These are phyloP conservation scores for Cyberlindnera nakhonratchasimensis DNA, from an alignment of 805 yeast genomes.

Conservation along the genomic window DNA sequence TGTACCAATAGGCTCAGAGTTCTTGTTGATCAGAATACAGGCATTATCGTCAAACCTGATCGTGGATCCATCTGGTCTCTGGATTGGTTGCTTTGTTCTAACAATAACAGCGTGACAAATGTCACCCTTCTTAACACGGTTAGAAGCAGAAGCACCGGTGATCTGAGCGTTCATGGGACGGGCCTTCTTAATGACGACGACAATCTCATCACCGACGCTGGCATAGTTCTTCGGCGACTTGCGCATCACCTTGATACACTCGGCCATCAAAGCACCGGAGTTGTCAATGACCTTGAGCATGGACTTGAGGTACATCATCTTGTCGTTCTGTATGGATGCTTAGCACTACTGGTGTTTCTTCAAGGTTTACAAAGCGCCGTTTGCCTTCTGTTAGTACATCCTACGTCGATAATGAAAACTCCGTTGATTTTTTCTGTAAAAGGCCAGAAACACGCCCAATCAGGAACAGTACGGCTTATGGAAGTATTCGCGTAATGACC, in stretches of 20 bases:
- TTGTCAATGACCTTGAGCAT: constrained; percentile 89
- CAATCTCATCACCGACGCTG: constrained; percentile 85
- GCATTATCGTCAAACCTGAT: constrained; percentile 94
- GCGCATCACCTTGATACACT: constrained; percentile 91
- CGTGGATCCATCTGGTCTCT: constrained; percentile 83
- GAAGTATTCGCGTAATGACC: too few relatives aligned
- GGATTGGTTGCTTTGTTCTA: constrained; percentile 74
- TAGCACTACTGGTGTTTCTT: too few relatives aligned
- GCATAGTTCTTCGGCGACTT: constrained; percentile 85
- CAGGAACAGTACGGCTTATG: too few relatives aligned
- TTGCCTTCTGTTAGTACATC: too few relatives aligned
- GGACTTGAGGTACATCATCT: constrained; percentile 86
- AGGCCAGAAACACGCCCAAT: too few relatives aligned
- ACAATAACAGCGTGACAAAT: constrained; percentile 94
- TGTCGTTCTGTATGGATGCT: too few relatives aligned
- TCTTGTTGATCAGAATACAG: constrained; percentile 89
- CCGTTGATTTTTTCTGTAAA: too few relatives aligned
- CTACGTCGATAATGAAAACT: too few relatives aligned
- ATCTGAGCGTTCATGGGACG: constrained; percentile 68
- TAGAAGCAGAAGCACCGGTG: constrained; percentile 69
- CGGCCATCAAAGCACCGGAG: constrained; percentile 92
- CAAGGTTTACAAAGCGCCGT: too few relatives aligned
- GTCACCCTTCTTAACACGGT: constrained; percentile 91
- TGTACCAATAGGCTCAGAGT: constrained; percentile 91
- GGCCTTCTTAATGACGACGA: constrained; percentile 91